phyloP scores from a whole-genome alignment of 2,329 filamentous ascomycete species.

The Fusarium sp. region DNA sequence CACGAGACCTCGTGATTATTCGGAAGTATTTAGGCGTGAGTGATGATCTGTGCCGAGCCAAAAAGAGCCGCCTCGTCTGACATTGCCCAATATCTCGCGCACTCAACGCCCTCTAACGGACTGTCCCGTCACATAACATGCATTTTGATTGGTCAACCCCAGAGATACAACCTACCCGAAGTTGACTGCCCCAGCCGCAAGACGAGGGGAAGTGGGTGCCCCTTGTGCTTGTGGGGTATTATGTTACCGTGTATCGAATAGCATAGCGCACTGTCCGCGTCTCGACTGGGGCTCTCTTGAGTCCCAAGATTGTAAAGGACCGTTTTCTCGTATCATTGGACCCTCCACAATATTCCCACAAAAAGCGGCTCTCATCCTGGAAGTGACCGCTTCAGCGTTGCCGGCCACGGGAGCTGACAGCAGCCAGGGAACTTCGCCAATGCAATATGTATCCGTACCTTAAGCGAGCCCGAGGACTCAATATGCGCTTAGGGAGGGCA shows the following conservation, averaged over 20 bases:
- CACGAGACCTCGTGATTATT: constrained; percentile 3
- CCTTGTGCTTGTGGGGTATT: constrained; percentile 34
- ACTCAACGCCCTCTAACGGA: constrained; percentile 26
- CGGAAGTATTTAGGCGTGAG: constrained; percentile 9
- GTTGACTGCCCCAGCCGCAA: constrained; percentile 35
- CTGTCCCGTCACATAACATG: constrained; percentile 16
- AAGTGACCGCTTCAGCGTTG: constrained; percentile 31
- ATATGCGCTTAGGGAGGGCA: not conserved
- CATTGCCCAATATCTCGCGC: constrained; percentile 33
- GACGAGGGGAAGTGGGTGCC: constrained; percentile 43
- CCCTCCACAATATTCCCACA: constrained; percentile 28
- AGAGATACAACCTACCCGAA: constrained; percentile 15
- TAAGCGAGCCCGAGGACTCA: not conserved
- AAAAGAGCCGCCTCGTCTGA: constrained; percentile 36
- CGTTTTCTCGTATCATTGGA: constrained; percentile 22
- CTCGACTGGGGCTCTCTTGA: not conserved
- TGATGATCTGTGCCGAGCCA: constrained; percentile 21
- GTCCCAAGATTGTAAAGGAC: constrained; percentile 16
- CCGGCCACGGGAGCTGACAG: constrained; percentile 33
- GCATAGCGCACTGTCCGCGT: constrained; percentile 10
- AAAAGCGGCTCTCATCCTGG: constrained; percentile 28
- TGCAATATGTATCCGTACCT: not conserved
- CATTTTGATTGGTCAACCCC: constrained; percentile 26
- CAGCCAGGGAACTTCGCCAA: not conserved
- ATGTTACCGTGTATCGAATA: not conserved